Percentiles rank a stretch among this genome's conserved stretches.
phyloP scores from a whole-genome alignment of 2,329 filamentous ascomycete genomes.

The Penicillium sp. region DNA sequence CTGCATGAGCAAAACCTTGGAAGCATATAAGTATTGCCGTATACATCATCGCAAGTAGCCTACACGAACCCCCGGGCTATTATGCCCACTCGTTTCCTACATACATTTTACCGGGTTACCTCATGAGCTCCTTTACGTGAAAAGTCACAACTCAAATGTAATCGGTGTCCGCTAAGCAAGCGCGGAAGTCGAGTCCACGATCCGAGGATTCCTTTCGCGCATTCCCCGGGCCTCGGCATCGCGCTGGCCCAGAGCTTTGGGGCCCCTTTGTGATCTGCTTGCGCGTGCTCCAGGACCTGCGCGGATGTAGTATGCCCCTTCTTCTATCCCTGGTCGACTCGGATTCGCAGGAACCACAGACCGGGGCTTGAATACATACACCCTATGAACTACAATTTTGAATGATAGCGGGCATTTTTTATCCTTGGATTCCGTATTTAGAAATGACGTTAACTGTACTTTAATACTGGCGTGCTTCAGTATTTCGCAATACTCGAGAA shows the following conservation, averaged over 20 bases:
- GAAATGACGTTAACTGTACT: not conserved
- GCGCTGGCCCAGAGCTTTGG: not conserved
- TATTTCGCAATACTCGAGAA: not conserved
- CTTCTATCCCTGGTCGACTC: not conserved
- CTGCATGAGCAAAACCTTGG: not conserved
- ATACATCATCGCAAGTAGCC: not conserved
- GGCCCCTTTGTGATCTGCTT: not conserved
- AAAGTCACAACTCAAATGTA: no score
- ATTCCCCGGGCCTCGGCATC: constrained; percentile 4
- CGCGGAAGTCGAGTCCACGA: not conserved
- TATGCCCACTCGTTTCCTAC: not conserved
- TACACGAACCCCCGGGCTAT: no score
- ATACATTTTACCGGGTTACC: not conserved
- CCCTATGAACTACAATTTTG: no score
- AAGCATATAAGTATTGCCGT: not conserved
- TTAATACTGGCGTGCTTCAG: not conserved
- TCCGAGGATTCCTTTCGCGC: not conserved
- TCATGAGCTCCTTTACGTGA: not conserved
- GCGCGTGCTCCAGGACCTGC: not conserved
- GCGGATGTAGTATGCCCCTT: not conserved
- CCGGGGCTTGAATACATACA: not conserved
- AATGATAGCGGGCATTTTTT: not conserved
- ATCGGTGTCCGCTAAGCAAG: not conserved
- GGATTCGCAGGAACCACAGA: not conserved
- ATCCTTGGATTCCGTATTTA: not conserved